A percentile compares a stretch with the other conserved stretches of the same genome.
Evolutionary conservation across 1,284 basidiomycete species (phyloP).

Genomic region (Cerioporus squamosus): DNA sequence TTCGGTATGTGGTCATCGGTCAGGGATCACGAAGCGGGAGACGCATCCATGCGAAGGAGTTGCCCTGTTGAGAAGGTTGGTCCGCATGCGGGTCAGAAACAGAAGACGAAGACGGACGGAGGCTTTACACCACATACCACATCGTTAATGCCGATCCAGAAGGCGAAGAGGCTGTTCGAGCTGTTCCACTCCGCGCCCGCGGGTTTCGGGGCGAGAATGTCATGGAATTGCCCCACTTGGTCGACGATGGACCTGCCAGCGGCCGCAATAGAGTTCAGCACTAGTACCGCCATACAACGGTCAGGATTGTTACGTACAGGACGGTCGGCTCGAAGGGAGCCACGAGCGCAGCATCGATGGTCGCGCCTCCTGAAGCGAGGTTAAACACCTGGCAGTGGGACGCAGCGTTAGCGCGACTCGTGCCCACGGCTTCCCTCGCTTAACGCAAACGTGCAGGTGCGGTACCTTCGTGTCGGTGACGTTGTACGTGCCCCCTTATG

Average conservation of each 20-base stretch:
- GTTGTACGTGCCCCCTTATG: constrained; percentile 51
- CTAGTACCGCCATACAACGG: background rate
- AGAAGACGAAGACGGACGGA: background rate
- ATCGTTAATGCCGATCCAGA: constrained; percentile 74
- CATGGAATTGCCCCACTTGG: constrained; percentile 61
- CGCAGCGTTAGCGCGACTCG: background rate
- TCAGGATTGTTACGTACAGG: constrained; percentile 40
- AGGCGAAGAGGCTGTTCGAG: constrained; percentile 58
- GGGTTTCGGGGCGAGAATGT: constrained; percentile 55
- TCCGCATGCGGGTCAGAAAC: constrained; percentile 4
- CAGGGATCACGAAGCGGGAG: background rate
- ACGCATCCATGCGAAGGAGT: constrained; percentile 55
- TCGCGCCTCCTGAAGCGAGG: constrained; percentile 64
- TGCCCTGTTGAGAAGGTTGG: constrained; percentile 43
- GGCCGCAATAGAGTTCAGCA: constrained; percentile 2
- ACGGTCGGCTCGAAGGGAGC: constrained; percentile 60
- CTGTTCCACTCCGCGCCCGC: constrained; percentile 55
- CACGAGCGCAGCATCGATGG: constrained; percentile 63
- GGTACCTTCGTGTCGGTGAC: constrained; percentile 55
- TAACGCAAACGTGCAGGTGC: background rate
- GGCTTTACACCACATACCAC: constrained; percentile 54
- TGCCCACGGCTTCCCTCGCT: constrained; percentile 6
- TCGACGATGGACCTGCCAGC: constrained; percentile 58
- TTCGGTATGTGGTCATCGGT: background rate
- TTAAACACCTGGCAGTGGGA: constrained; percentile 55